phyloP scores from a whole-genome alignment of 768 basidiomycete species.

The Hebeloma cylindrosporum region DNA sequence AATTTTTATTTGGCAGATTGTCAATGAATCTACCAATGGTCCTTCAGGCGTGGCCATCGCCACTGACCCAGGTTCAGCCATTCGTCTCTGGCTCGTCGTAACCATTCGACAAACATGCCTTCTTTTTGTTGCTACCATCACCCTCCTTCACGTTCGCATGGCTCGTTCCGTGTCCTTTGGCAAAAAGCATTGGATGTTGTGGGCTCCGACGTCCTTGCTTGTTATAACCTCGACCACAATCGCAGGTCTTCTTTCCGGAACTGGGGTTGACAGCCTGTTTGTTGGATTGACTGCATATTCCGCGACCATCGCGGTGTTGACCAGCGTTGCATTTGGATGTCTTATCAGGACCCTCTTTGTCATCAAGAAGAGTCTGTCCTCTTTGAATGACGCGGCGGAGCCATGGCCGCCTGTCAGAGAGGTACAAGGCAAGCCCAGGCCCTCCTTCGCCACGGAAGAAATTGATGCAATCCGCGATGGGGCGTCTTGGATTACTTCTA shows the following conservation, averaged over 20 bases:
- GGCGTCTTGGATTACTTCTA: constrained; percentile 80
- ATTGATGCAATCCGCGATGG: constrained; percentile 73
- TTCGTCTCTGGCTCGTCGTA: constrained; percentile 67
- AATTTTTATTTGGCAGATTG: constrained; percentile 66
- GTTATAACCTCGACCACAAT: constrained; percentile 56
- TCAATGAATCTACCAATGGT: constrained; percentile 50
- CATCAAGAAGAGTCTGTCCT: constrained; percentile 64
- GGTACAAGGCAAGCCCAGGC: constrained; percentile 53
- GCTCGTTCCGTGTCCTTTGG: constrained; percentile 72
- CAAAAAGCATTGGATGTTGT: constrained; percentile 69
- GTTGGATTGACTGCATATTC: constrained; percentile 62
- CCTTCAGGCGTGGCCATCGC: constrained; percentile 44
- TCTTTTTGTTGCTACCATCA: constrained; percentile 56
- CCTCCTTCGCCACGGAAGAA: constrained; percentile 70
- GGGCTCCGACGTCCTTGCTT: constrained; percentile 61
- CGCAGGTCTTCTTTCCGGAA: constrained; percentile 56
- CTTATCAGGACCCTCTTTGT: constrained; percentile 61
- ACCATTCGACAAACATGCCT: constrained; percentile 71
- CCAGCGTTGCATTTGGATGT: constrained; percentile 54
- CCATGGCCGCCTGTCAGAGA: constrained; percentile 61
- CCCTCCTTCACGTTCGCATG: constrained; percentile 69
- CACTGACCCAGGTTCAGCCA: constrained; percentile 50
- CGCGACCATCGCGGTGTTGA: constrained; percentile 48
- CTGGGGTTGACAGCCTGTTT: constrained; percentile 55
- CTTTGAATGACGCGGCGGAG: constrained; percentile 50